These are phyloP conservation scores for Tremella yokohamensis DNA, from an alignment of 768 basidiomycete genomes.

Conservation along the genomic window DNA sequence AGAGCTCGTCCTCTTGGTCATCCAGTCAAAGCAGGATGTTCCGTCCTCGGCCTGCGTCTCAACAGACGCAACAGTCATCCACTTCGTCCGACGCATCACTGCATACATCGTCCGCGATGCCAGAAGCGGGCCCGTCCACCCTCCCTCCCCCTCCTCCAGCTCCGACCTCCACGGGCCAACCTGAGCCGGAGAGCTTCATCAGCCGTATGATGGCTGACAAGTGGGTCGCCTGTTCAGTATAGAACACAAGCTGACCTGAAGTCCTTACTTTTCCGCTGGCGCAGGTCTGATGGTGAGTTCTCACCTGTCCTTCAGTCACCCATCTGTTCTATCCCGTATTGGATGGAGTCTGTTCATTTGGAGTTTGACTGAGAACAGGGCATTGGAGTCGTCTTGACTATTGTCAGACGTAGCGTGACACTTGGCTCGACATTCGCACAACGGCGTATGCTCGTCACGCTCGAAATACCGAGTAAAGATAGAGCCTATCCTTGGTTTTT, in stretches of 20 bases:
- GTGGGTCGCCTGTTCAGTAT: slow-evolving; percentile 20
- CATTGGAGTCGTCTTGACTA: slow-evolving; percentile 78
- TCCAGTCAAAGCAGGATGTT: background rate
- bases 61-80: background rate
- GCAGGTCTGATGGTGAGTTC: slow-evolving; percentile 86
- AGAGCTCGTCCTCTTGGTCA: no score
- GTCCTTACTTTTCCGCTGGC: slow-evolving; percentile 96
- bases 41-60: slow-evolving; percentile 1
- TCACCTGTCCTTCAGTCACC: slow-evolving; percentile 7
- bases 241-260: slow-evolving; percentile 46
- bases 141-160: slow-evolving; percentile 3
- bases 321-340: background rate
- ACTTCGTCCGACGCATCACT: background rate
- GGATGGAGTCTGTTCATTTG: background rate
- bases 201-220: slow-evolving; percentile 44
- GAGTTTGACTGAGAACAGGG: slow-evolving; percentile 57
- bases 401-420: slow-evolving; percentile 66
- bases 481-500: slow-evolving; percentile 95
- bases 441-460: slow-evolving; percentile 83
- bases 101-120: background rate
- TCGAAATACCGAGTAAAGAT: slow-evolving; percentile 96
- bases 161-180: slow-evolving; percentile 6
- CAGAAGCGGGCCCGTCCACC: background rate
- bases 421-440: slow-evolving; percentile 72
- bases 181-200: slow-evolving; percentile 24